A percentile compares a stretch with the other conserved stretches of the same genome.
Conservation (phyloP, 257 asterid genomes). For the Ligustrum vulgare region DNA sequence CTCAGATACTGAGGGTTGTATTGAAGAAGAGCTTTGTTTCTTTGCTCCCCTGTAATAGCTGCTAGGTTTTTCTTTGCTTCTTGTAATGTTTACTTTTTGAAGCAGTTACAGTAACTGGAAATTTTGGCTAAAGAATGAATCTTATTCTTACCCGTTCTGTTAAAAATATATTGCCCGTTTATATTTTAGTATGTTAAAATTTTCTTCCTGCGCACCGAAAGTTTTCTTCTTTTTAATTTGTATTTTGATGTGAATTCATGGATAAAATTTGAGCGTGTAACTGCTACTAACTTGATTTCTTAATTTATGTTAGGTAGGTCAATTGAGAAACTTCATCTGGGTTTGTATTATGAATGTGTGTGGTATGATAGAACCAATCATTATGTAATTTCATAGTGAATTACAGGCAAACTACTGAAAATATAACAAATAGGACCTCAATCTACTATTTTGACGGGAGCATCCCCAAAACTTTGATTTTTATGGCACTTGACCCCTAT, state of each 20-base stretch:
- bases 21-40: conserved; percentile 16
- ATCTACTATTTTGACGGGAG: too few species aligned
- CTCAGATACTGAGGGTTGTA: conserved; percentile 19
- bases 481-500: too few species aligned
- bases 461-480: too few species aligned
- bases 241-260: background rate
- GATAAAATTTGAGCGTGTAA: background rate
- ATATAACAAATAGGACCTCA: too few species aligned
- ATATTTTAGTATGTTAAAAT: background rate
- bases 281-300: too few species aligned
- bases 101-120: background rate
- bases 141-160: background rate
- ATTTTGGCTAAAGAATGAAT: background rate
- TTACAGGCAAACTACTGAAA: too few species aligned
- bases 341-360: too few species aligned
- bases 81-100: background rate
- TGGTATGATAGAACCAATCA: too few species aligned
- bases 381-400: too few species aligned
- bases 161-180: background rate
- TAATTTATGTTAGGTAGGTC: too few species aligned
- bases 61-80: background rate
- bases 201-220: background rate
- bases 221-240: background rate
- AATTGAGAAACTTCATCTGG: too few species aligned
- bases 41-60: background rate